Base-by-base conservation (phyloP, 2,329 filamentous ascomycete species). In the Sclerotinia borealis region DNA sequence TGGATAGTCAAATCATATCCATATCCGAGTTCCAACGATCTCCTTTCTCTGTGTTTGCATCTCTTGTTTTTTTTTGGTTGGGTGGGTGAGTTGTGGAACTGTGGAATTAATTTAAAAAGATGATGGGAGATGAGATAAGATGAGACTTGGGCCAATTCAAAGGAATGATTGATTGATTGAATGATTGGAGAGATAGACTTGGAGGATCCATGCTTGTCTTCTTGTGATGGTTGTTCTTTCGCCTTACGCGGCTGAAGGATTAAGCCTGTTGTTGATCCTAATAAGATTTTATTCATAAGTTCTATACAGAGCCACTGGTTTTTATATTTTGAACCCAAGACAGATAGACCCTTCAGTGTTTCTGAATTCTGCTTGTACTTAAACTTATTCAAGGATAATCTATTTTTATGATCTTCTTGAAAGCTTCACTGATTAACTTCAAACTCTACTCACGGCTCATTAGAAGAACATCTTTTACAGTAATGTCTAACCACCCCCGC, bases 241-340 rank as follows among this genome's bases (percentile, higher is more conserved):
- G 52, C 52, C 52, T 56, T 56, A 45, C 52, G 52, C 52, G 52
- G 37, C 39, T 56, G 27, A 56, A 56, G 52, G 52, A 56, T 56
- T 45, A 56, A 56, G 52, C 52, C 52, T 56, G 52, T 43, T 29
- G 3, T 43, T 29, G 3, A 22, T 43, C 9, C 19, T 31, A 29
- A 34, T n/a, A n/a, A 22, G 27, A 43, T 17, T 37, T 55, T 25
- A 31, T 31, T 15, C 29, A 50, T 50, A 19, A 34, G 1, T 22
- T 34, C 31, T 50, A 31, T 50, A 22, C 48, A 34, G 22, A 34
- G 13, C 10, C 10, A 37, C 11, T 50, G n/a, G n/a, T n/a, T n/a
- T n/a, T n/a, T n/a, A n/a, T n/a, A n/a, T n/a, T n/a, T n/a, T n/a
- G n/a, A n/a, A n/a, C n/a, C n/a, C n/a, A n/a, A n/a, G n/a, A n/a